phyloP scores from a whole-genome alignment of 2,329 filamentous ascomycete genomes.

The Corinectria fuckeliana region DNA sequence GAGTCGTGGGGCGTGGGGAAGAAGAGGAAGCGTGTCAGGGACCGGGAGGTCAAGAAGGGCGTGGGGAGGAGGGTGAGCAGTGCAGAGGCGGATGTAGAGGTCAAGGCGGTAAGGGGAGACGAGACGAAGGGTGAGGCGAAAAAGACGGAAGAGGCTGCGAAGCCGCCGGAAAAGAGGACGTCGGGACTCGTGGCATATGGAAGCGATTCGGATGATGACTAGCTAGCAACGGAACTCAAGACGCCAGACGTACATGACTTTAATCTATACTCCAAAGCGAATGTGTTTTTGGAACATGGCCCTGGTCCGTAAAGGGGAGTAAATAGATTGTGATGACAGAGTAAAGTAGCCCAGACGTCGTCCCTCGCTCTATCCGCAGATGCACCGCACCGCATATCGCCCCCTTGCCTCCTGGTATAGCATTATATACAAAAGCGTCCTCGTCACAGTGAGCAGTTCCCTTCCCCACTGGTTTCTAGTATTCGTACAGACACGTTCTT shows the following conservation, averaged over 20 bases:
- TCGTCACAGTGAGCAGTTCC: slow-evolving; percentile 15
- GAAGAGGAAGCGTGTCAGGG: slow-evolving; percentile 47
- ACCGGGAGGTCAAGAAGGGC: slow-evolving; percentile 47
- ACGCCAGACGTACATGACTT: not conserved
- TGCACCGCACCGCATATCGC: slow-evolving; percentile 12
- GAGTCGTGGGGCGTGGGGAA: slow-evolving; percentile 46
- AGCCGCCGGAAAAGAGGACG: slow-evolving; percentile 31
- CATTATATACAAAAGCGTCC: slow-evolving; percentile 31
- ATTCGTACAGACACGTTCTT: slow-evolving; percentile 26
- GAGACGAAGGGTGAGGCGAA: slow-evolving; percentile 18
- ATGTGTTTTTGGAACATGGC: not conserved
- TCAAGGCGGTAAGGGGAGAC: slow-evolving; percentile 21
- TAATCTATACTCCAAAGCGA: not conserved
- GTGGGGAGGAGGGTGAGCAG: slow-evolving; percentile 38
- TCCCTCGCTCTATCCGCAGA: slow-evolving; percentile 30
- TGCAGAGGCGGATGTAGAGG: slow-evolving; percentile 20
- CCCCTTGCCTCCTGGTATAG: slow-evolving; percentile 27
- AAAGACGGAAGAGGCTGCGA: slow-evolving; percentile 1
- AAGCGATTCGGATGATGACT: slow-evolving; percentile 55
- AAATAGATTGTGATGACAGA: slow-evolving; percentile 23
- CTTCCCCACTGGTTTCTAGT: slow-evolving; percentile 23
- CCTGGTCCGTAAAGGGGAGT: slow-evolving; percentile 23
- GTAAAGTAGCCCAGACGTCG: slow-evolving; percentile 21
- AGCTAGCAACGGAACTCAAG: slow-evolving; percentile 23
- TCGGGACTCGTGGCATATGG: slow-evolving; percentile 61